These are phyloP conservation scores for Chalciporus sphaerocephalus DNA, from an alignment of 768 basidiomycete species.

Conservation along the genomic window DNA sequence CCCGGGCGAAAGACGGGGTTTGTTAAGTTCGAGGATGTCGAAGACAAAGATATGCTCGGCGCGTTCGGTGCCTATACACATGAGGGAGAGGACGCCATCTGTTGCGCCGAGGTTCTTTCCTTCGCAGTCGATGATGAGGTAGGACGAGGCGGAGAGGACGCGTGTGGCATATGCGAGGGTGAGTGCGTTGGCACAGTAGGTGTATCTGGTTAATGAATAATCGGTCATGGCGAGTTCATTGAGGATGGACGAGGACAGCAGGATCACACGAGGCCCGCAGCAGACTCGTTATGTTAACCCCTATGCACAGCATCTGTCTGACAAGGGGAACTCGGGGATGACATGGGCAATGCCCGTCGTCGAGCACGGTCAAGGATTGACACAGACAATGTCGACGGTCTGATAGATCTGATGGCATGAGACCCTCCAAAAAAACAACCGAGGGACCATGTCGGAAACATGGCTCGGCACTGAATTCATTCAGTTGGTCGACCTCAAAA, in stretches of 20 bases:
- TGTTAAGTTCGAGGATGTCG: constrained; percentile 32
- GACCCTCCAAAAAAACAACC: too few species aligned
- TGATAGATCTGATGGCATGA: too few species aligned
- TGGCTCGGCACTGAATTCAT: too few species aligned
- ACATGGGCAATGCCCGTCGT: too few species aligned
- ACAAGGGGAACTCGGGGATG: too few species aligned
- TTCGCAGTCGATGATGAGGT: constrained; percentile 39
- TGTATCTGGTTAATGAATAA: constrained; percentile 15
- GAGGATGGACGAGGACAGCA: neutral
- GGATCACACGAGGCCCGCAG: constrained; percentile 12
- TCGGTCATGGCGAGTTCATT: constrained; percentile 16
- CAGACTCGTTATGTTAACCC: neutral
- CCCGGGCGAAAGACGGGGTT: constrained; percentile 8
- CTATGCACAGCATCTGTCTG: neutral
- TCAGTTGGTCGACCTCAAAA: too few species aligned
- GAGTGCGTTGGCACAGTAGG: constrained; percentile 13
- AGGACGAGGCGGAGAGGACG: constrained; percentile 20
- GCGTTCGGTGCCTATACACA: constrained; percentile 32
- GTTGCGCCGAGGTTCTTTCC: constrained; percentile 32
- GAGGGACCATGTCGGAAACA: too few species aligned
- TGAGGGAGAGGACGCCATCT: constrained; percentile 33
- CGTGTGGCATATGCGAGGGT: constrained; percentile 17
- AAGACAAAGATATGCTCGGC: constrained; percentile 35
- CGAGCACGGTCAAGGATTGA: too few species aligned
- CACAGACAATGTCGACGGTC: too few species aligned